Base-by-base conservation (phyloP, 495 filamentous ascomycete species). In the Aspergillus nanangensis region DNA sequence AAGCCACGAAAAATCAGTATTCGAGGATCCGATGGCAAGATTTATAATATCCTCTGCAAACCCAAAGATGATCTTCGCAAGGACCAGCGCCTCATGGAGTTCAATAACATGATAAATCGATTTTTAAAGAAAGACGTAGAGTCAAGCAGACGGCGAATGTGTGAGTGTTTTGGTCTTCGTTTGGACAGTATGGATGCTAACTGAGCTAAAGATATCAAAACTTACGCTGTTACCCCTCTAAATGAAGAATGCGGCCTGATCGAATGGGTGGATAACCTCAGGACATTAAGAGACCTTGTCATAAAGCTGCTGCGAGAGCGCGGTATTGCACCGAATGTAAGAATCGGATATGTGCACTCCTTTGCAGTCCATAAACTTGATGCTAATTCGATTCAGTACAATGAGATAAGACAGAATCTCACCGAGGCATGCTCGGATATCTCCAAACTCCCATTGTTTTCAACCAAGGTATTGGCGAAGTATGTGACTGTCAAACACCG, bases 211-310 rank as follows among this genome's bases (percentile, higher is more conserved):
- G 87, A 96, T 58, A 95, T 99, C 65, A 90, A 90, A 63, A 97
- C 93, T 3, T 97, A 99, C 56, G 87, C 86, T 14, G 93, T 99
- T 23, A 96, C 92, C 3, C 93, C 93, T 9, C 69, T 99, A 36
- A 97, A 96, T 58, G 93, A 99, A 65, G 93, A 97, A 66, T 97
- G 93, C 56, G 93, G 93, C 47, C 81, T 95, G 39, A 95, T 99
- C 52, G 90, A 99, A 68, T 99, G 93, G 93, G 88, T 99, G n/a
- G 90, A 96, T 52, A 90, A 92, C 22, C 81, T 97, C 45, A 90
- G 90, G 51, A 90, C 93, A 14, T 74, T 97, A 44, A 87, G 93
- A 42, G 93, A 99, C 50, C 95, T 97, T 60, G 71, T 99, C 36
- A 74, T 94, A 39, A 78, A 71, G 42, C 72, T 85, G 39, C 88